A percentile compares a stretch with the other conserved stretches of the same genome.
Evolutionary conservation across 441 rosid species (phyloP).

Genomic region (Jatropha multifida): DNA sequence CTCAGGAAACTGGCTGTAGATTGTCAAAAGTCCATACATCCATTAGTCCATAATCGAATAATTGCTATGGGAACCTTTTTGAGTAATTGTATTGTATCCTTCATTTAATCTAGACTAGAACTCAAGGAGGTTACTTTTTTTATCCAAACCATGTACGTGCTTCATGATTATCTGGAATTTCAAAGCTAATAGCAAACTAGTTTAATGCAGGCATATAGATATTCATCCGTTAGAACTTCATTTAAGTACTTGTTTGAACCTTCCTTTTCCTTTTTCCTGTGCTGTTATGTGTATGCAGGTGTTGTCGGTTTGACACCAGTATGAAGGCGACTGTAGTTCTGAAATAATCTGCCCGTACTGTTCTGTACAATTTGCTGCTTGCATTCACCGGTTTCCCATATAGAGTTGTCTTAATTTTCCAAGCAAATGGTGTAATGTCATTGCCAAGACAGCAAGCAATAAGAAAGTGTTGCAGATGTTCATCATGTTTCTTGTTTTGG

Average conservation of each 20-base stretch:
- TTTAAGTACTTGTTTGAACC: not conserved
- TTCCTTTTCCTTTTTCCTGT: not conserved
- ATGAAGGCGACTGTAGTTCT: not conserved
- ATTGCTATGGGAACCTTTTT: not conserved
- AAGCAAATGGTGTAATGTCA: slow-evolving; percentile 5
- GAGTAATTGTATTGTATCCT: not conserved
- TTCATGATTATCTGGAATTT: not conserved
- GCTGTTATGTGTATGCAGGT: not conserved
- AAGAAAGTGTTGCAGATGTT: not conserved
- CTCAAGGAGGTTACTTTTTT: not conserved
- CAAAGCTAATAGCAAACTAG: not conserved
- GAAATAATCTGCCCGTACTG: not conserved
- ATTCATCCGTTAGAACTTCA: not conserved
- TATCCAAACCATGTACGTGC: not conserved
- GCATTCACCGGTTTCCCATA: not conserved
- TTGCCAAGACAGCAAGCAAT: slow-evolving; percentile 16
- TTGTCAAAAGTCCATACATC: too few species aligned
- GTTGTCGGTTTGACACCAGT: slow-evolving; percentile 20
- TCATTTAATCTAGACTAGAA: not conserved
- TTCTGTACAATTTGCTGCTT: slow-evolving; percentile 10
- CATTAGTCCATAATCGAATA: not conserved
- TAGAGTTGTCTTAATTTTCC: slow-evolving; percentile 2
- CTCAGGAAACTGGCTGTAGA: not conserved
- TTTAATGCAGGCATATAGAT: not conserved
- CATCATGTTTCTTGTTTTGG: not conserved